A percentile compares a stretch with the other conserved stretches of the same genome.
Conservation (phyloP, 306 rosid species). For the Dicorynia guianensis region DNA sequence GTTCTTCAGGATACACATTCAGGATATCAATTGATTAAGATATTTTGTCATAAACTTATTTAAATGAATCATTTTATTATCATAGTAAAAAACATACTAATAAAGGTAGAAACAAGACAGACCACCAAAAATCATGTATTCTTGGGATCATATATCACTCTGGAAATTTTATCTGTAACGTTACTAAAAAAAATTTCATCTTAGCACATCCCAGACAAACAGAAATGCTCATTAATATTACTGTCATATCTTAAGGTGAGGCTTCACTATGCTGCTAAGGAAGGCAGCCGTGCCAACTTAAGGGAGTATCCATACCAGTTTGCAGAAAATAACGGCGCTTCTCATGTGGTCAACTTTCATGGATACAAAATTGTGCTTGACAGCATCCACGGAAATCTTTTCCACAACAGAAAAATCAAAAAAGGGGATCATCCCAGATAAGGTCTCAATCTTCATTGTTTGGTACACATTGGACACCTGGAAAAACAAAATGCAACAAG, state of each 20-base stretch:
- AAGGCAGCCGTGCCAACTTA: not conserved
- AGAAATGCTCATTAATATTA: not conserved
- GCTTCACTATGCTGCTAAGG: too few relatives aligned
- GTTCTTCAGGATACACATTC: not conserved
- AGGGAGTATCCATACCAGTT: conserved; percentile 42
- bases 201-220: not conserved
- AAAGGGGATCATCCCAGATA: conserved; percentile 85
- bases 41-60: not conserved
- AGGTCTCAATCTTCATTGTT: conserved; percentile 78
- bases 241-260: too few relatives aligned
- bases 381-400: conserved; percentile 95
- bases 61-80: not conserved
- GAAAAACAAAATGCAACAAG: conserved; percentile 8
- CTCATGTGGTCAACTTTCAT: conserved; percentile 93
- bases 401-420: conserved; percentile 78
- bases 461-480: conserved; percentile 93
- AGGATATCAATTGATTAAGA: not conserved
- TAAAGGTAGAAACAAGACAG: not conserved
- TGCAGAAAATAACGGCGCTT: conserved; percentile 60
- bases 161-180: not conserved
- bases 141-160: not conserved
- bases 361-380: conserved; percentile 80
- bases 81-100: not conserved
- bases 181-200: not conserved
- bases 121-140: not conserved